Conservation (phyloP, 1,284 basidiomycete species). For the Ceratobasidium sp. region DNA sequence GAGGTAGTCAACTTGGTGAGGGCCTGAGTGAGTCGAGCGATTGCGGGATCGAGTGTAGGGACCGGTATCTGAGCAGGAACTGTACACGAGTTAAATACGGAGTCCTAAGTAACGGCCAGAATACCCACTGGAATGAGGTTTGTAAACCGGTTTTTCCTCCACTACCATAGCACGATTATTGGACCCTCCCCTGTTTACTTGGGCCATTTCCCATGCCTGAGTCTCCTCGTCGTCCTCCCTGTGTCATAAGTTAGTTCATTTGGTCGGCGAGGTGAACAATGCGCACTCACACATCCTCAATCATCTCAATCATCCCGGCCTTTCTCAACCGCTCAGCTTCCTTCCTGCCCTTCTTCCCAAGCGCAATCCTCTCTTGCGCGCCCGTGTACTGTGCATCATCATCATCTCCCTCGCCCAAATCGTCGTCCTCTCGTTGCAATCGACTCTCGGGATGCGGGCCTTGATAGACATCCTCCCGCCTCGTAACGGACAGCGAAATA, state of each 20-base stretch:
- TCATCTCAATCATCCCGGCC: constrained; percentile 83
- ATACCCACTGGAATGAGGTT: constrained; percentile 73
- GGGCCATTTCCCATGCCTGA: constrained; percentile 88
- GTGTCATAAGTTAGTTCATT: constrained; percentile 57
- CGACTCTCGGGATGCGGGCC: constrained; percentile 92
- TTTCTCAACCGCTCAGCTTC: constrained; percentile 72
- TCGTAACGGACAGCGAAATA: constrained; percentile 78
- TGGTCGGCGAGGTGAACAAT: background rate
- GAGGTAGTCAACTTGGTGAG: constrained; percentile 73
- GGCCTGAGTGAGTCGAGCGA: constrained; percentile 65
- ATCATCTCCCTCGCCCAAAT: constrained; percentile 90
- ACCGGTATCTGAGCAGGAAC: constrained; percentile 67
- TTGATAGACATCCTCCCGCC: constrained; percentile 53
- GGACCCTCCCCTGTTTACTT: constrained; percentile 72
- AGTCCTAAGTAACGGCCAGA: background rate
- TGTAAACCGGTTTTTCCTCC: constrained; percentile 65
- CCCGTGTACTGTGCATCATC: constrained; percentile 91
- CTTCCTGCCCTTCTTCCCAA: constrained; percentile 86
- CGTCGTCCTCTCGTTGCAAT: constrained; percentile 89
- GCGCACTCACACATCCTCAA: constrained; percentile 84
- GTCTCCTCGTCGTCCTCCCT: constrained; percentile 85
- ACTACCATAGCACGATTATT: constrained; percentile 21
- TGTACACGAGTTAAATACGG: constrained; percentile 48
- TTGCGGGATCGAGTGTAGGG: constrained; percentile 62
- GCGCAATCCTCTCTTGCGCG: constrained; percentile 81